Conservation (phyloP, 192 early-diverging fungal genomes). For the Coemansia furcata region DNA sequence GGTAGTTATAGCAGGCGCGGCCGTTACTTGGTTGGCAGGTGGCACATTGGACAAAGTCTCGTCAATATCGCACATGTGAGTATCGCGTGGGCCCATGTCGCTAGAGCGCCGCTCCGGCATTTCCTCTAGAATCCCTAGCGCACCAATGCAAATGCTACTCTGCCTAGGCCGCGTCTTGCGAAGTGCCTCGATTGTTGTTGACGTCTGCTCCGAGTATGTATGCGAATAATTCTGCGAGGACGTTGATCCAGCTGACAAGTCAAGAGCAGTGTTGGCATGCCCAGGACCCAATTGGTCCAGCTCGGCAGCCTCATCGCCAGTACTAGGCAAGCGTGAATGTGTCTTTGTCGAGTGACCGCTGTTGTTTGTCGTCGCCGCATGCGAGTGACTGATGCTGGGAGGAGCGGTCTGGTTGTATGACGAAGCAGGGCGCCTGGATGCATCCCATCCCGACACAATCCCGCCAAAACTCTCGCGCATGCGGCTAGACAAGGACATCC, state of each 20-base stretch:
- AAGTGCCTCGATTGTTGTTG: neutral
- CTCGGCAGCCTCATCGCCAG: conserved; percentile 10
- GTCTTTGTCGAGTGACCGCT: conserved; percentile 44
- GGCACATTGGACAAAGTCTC: conserved; percentile 12
- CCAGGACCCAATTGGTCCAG: neutral
- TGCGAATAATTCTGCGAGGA: neutral
- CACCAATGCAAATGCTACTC: conserved; percentile 29
- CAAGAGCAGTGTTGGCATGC: neutral
- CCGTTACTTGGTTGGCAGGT: neutral
- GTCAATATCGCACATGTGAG: conserved; percentile 1
- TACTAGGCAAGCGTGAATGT: conserved; percentile 44
- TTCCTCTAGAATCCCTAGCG: conserved; percentile 13
- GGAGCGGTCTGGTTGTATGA: conserved; percentile 39
- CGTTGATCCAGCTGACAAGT: neutral
- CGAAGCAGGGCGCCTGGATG: conserved; percentile 12
- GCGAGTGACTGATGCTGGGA: conserved; percentile 41
- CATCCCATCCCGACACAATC: conserved; percentile 40
- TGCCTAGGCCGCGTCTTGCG: conserved; percentile 17
- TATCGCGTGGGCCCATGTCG: conserved; percentile 2
- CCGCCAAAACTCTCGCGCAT: conserved; percentile 48
- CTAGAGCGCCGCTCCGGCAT: conserved; percentile 25
- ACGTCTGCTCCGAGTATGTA: neutral
- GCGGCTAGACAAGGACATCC: conserved; percentile 43
- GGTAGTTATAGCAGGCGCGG: neutral
- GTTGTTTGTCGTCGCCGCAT: conserved; percentile 32